Conservation (phyloP, 2,329 filamentous ascomycete genomes). For the Paecilomyces fulvus region DNA sequence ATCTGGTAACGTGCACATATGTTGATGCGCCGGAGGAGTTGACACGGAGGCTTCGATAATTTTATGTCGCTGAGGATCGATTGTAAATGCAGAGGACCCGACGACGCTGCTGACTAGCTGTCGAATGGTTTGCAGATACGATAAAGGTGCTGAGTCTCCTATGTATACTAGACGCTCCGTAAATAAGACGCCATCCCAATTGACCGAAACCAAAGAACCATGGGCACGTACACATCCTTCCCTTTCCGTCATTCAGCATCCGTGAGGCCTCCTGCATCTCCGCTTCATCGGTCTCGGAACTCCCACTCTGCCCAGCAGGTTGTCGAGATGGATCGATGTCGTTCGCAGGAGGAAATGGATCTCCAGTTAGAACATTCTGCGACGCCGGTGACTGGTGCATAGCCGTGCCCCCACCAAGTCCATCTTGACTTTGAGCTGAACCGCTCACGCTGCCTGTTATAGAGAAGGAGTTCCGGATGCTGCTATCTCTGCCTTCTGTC, state of each 20-base stretch:
- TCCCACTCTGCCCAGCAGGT: constrained; percentile 2
- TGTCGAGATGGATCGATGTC: background rate
- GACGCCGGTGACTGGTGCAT: constrained; percentile 1
- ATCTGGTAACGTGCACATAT: constrained; percentile 49
- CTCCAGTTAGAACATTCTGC: constrained; percentile 1
- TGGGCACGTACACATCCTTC: constrained; percentile 10
- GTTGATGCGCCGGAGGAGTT: constrained; percentile 29
- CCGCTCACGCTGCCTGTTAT: background rate
- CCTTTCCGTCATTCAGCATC: constrained; percentile 56
- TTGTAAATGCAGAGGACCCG: constrained; percentile 50
- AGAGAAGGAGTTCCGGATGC: background rate
- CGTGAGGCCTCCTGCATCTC: constrained; percentile 48
- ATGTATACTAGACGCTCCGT: constrained; percentile 45
- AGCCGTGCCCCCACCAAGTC: background rate
- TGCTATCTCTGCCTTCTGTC: background rate
- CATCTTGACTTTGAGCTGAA: background rate
- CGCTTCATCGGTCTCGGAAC: constrained; percentile 10
- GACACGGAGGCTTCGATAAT: constrained; percentile 48
- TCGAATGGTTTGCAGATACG: constrained; percentile 53
- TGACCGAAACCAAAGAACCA: background rate
- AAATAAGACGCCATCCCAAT: background rate
- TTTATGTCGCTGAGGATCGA: constrained; percentile 49
- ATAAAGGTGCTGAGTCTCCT: constrained; percentile 55
- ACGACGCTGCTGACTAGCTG: constrained; percentile 50
- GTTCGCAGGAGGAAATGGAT: constrained; percentile 5